Base-by-base conservation (phyloP, 768 basidiomycete genomes). In the Russula lepida region DNA sequence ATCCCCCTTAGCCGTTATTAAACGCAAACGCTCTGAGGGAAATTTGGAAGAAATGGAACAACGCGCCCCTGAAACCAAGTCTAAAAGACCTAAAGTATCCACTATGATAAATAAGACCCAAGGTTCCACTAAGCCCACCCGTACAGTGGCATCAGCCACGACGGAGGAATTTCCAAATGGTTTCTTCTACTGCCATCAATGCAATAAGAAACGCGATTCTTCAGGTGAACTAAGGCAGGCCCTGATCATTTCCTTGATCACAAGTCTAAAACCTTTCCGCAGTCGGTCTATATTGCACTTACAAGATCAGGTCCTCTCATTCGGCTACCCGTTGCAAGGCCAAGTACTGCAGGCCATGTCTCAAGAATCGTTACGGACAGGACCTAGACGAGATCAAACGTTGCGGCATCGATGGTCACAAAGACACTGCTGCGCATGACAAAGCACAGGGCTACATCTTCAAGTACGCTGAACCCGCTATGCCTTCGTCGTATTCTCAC, bases 171-270 rank as follows among this genome's bases (percentile, higher is more conserved):
- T 66, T 59, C 75, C 76, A 37, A 72, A 72, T 28, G 79, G 67
- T 68, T 77, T 69, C 51, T 71, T 81, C 53, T 81, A 84, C 65
- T 90, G 89, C 65, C 89, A 89, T 69, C 88, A 89, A 68, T 89
- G 89, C 71, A 77, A 76, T 63, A 79, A 78, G 69, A 86, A 84
- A 66, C 81, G 82, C 54, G 82, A 82, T 65, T 68, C 70, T 30
- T 68, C 73, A 49, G 73, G 87, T 85, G 49, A 54, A 77, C 68
- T 17, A 13, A 28, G 6, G 32, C 58, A 25, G 33, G 8, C 43
- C 6, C 39, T 50, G 28, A 53, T 54, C 58, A 56, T 27, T 35
- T 46, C 6, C 39, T 41, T 12, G 37, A 6, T 4, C 25, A 21
- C 47, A 12, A 47, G 41, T 30, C 56, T 67, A 23, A 68, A 47